Conservation (phyloP, 305 asterid genomes). For the Petunia hybrid region DNA sequence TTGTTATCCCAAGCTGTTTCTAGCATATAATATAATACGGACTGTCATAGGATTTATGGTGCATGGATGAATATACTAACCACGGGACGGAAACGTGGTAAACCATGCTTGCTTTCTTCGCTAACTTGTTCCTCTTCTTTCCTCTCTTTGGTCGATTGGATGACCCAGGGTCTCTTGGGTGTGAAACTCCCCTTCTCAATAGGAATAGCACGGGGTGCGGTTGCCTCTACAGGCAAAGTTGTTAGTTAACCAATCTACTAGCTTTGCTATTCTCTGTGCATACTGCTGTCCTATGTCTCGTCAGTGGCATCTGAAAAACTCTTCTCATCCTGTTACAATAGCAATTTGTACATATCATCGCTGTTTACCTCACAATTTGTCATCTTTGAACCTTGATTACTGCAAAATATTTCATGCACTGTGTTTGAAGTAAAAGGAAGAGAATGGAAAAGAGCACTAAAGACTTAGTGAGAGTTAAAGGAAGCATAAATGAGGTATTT, state of each 20-base stretch:
- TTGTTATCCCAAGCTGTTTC: background rate
- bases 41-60: background rate
- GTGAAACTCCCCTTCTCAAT: background rate
- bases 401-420: background rate
- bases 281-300: background rate
- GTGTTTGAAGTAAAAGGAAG: conserved; percentile 9
- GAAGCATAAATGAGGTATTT: background rate
- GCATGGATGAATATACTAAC: background rate
- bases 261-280: conserved; percentile 11
- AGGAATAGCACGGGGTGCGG: background rate
- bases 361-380: conserved; percentile 6
- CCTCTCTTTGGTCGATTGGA: background rate
- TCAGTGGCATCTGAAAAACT: background rate
- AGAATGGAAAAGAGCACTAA: background rate
- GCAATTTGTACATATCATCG: background rate
- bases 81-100: background rate
- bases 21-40: background rate
- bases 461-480: background rate
- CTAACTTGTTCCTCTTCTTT: background rate
- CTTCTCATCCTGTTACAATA: background rate
- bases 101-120: background rate
- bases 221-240: background rate
- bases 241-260: background rate
- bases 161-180: background rate
- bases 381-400: background rate